Percentiles rank a stretch among this genome's conserved stretches.
Conservation (phyloP, 352 stramenopile genomes). For the Globisporangium polare region DNA sequence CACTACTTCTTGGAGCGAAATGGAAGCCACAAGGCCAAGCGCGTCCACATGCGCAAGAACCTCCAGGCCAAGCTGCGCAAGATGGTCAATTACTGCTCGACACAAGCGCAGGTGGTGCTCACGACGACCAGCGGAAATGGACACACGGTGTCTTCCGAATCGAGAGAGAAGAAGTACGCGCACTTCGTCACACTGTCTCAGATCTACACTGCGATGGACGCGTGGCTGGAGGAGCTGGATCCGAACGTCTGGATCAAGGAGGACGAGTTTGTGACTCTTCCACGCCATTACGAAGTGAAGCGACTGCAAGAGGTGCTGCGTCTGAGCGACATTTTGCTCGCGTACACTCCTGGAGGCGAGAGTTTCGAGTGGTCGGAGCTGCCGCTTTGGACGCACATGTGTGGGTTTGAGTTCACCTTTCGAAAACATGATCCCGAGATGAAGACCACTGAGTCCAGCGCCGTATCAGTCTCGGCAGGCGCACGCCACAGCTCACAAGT, state of each 20-base stretch:
- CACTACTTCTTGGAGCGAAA: constrained; percentile 59
- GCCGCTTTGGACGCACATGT: constrained; percentile 60
- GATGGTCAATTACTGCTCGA: constrained; percentile 61
- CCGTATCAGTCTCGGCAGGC: not conserved
- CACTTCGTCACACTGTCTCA: constrained; percentile 57
- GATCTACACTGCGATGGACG: constrained; percentile 81
- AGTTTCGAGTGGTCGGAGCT: constrained; percentile 48
- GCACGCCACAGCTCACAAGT: not conserved
- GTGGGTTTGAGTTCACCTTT: constrained; percentile 63
- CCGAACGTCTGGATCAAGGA: constrained; percentile 78
- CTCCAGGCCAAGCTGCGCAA: constrained; percentile 51
- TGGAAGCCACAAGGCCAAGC: constrained; percentile 28
- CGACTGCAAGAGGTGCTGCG: constrained; percentile 61
- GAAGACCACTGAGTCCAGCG: not conserved
- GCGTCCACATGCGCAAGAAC: constrained; percentile 41
- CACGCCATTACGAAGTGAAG: constrained; percentile 70
- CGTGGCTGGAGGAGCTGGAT: constrained; percentile 80
- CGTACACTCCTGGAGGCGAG: constrained; percentile 19
- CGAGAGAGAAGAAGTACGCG: constrained; percentile 49
- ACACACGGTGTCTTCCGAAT: constrained; percentile 12
- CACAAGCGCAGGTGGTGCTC: constrained; percentile 56
- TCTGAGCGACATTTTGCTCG: constrained; percentile 62
- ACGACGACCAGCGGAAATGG: constrained; percentile 27
- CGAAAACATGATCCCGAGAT: constrained; percentile 10
- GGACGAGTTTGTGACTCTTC: constrained; percentile 62